phyloP scores from a whole-genome alignment of 2,329 filamentous ascomycete genomes.

The Ampelomyces quisqualis region DNA sequence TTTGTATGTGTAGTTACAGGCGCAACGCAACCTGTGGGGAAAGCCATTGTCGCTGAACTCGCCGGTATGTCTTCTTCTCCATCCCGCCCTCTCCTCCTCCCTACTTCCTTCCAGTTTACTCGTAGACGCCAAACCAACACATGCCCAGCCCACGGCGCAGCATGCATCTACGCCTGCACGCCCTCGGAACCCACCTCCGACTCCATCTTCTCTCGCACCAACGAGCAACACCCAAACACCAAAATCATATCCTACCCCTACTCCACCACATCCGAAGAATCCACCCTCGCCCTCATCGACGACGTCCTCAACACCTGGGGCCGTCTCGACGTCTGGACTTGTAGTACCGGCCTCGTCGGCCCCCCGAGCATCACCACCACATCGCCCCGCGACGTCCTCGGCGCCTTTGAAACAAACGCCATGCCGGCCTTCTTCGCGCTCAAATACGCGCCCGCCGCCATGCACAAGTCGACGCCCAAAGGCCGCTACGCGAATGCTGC shows the following conservation, averaged over 20 bases:
- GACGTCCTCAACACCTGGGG: constrained; percentile 63
- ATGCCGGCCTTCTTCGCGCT: constrained; percentile 65
- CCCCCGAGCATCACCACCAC: constrained; percentile 58
- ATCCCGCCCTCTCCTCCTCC: neutral
- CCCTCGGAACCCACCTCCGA: constrained; percentile 47
- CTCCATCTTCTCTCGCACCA: constrained; percentile 50
- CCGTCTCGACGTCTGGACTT: constrained; percentile 59
- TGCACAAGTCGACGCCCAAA: constrained; percentile 60
- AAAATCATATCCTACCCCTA: constrained; percentile 64
- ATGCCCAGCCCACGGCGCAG: constrained; percentile 62
- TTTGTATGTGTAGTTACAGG: constrained; percentile 67
- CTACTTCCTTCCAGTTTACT: too few relatives aligned
- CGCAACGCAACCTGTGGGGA: constrained; percentile 61
- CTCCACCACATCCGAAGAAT: constrained; percentile 59
- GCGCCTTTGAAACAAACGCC: constrained; percentile 61
- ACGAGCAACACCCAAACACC: constrained; percentile 53
- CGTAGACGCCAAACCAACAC: too few relatives aligned
- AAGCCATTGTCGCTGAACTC: constrained; percentile 60
- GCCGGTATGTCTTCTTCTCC: constrained; percentile 48
- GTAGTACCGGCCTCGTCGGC: constrained; percentile 58
- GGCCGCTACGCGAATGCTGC: constrained; percentile 61
- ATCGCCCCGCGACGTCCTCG: constrained; percentile 57
- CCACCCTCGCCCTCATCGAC: constrained; percentile 62
- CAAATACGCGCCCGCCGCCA: constrained; percentile 64
- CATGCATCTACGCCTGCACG: constrained; percentile 63